phyloP scores from a whole-genome alignment of 768 basidiomycete genomes.

The Cytidiella melzeri region DNA sequence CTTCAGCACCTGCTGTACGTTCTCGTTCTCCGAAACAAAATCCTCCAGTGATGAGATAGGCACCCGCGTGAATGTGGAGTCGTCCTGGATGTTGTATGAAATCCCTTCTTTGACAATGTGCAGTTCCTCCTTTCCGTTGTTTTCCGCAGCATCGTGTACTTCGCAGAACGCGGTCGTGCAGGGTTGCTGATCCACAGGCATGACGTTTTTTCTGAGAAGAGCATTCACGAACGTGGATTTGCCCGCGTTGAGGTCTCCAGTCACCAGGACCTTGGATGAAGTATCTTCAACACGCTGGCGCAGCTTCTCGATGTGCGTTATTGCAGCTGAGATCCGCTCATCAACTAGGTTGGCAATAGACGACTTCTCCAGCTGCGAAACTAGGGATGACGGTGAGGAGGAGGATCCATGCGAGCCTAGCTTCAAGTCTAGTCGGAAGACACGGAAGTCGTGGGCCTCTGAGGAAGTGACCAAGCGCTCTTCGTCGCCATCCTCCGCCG shows the following conservation, averaged over 20 bases:
- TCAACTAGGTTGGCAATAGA: slow-evolving; percentile 91
- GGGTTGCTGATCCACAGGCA: slow-evolving; percentile 98
- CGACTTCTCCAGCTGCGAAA: slow-evolving; percentile 86
- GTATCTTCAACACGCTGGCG: slow-evolving; percentile 84
- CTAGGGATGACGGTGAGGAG: slow-evolving; percentile 61
- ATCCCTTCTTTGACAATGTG: slow-evolving; percentile 70
- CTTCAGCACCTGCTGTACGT: slow-evolving; percentile 70
- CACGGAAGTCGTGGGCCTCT: slow-evolving; percentile 63
- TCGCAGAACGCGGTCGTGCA: slow-evolving; percentile 97
- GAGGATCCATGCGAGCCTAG: slow-evolving; percentile 69
- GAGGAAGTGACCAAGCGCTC: slow-evolving; percentile 34
- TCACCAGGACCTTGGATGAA: slow-evolving; percentile 93
- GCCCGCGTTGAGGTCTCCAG: slow-evolving; percentile 96
- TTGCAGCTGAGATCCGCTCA: slow-evolving; percentile 68
- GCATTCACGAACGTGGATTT: slow-evolving; percentile 99
- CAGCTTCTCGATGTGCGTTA: slow-evolving; percentile 79
- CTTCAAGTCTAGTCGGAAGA: slow-evolving; percentile 89
- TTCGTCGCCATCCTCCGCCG: slow-evolving; percentile 22
- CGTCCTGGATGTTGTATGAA: slow-evolving; percentile 64
- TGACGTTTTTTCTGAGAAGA: slow-evolving; percentile 79
- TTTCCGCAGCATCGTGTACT: slow-evolving; percentile 86
- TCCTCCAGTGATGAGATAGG: slow-evolving; percentile 67
- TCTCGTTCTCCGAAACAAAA: slow-evolving; percentile 71
- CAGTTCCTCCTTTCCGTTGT: slow-evolving; percentile 75
- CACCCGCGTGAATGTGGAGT: slow-evolving; percentile 69